These are phyloP conservation scores for Backusella sp. DNA, from an alignment of 192 early-diverging fungal genomes.

Conservation along the genomic window DNA sequence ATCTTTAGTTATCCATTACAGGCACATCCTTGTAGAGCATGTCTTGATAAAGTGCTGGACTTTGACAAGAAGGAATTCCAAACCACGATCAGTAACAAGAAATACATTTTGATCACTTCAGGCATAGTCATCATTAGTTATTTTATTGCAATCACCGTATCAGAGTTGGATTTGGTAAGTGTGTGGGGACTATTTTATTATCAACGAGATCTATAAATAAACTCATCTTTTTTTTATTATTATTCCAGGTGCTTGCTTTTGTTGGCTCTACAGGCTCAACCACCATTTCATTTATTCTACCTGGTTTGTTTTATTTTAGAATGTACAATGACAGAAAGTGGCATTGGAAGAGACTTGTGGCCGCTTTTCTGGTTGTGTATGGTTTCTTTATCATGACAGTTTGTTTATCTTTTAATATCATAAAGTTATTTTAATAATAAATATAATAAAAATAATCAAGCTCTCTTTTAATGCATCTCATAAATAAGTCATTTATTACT, in stretches of 20 bases:
- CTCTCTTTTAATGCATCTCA: background rate
- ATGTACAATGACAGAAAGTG: conserved; percentile 59
- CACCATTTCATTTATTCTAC: conserved; percentile 95
- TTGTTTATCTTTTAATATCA: conserved; percentile 69
- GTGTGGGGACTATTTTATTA: no score
- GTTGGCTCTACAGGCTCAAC: conserved; percentile 98
- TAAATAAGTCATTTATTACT: background rate
- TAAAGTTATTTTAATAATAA: conserved; percentile 13
- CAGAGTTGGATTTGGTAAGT: conserved; percentile 74
- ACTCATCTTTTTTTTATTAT: background rate
- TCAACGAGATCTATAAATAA: no score
- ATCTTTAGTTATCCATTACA: conserved; percentile 93
- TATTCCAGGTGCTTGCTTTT: conserved; percentile 68
- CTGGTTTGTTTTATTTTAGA: conserved; percentile 90
- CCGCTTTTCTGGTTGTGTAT: conserved; percentile 60
- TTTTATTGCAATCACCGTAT: conserved; percentile 69
- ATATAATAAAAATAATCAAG: background rate
- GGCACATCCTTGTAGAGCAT: conserved; percentile 87
- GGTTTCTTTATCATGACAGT: conserved; percentile 78
- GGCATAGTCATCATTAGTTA: conserved; percentile 69
- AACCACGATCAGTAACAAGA: background rate
- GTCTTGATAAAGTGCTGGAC: conserved; percentile 82
- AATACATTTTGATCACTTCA: conserved; percentile 64
- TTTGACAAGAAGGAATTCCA: conserved; percentile 10
- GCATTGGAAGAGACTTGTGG: conserved; percentile 63